Percentiles rank a stretch among this genome's conserved stretches.
phyloP scores from a whole-genome alignment of 2,329 filamentous ascomycete genomes.

The Alternaria brassicae region DNA sequence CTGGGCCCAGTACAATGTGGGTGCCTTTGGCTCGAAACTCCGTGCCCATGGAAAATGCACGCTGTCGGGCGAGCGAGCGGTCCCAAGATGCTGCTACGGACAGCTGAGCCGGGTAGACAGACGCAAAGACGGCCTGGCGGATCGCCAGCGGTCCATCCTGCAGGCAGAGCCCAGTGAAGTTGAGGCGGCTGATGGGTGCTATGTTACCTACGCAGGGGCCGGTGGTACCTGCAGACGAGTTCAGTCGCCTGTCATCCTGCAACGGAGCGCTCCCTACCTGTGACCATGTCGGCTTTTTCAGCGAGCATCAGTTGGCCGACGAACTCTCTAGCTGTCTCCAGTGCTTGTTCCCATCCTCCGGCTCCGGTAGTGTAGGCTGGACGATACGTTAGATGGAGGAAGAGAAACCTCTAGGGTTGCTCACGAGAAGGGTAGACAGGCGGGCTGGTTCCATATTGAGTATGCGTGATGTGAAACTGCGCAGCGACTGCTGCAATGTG shows the following conservation, averaged over 20 bases:
- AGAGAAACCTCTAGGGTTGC: too few relatives aligned
- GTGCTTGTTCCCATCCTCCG: background rate
- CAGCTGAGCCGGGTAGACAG: slow-evolving; percentile 49
- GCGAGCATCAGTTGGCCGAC: background rate
- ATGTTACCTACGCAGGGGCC: slow-evolving; percentile 46
- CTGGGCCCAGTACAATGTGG: too few relatives aligned
- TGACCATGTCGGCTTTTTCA: background rate
- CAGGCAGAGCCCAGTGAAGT: slow-evolving; percentile 52
- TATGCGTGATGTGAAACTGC: too few relatives aligned
- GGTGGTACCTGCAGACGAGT: too few relatives aligned
- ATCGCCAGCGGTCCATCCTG: slow-evolving; percentile 50
- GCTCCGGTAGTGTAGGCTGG: too few relatives aligned
- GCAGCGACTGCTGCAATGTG: too few relatives aligned
- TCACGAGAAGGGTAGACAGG: too few relatives aligned
- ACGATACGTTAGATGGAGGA: too few relatives aligned
- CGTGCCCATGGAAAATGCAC: slow-evolving; percentile 42
- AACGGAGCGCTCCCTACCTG: background rate
- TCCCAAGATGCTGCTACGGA: slow-evolving; percentile 53
- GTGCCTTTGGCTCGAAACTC: slow-evolving; percentile 45
- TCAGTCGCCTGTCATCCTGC: too few relatives aligned
- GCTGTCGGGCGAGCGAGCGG: slow-evolving; percentile 40
- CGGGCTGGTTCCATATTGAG: too few relatives aligned
- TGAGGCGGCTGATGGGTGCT: slow-evolving; percentile 46
- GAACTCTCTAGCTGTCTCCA: background rate
- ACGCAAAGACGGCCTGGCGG: slow-evolving; percentile 38